Evolutionary conservation across 208 protist genomes (phyloP), one percentile per base, ranked within the genome.

Genomic region (Crithidia sp.): DNA sequence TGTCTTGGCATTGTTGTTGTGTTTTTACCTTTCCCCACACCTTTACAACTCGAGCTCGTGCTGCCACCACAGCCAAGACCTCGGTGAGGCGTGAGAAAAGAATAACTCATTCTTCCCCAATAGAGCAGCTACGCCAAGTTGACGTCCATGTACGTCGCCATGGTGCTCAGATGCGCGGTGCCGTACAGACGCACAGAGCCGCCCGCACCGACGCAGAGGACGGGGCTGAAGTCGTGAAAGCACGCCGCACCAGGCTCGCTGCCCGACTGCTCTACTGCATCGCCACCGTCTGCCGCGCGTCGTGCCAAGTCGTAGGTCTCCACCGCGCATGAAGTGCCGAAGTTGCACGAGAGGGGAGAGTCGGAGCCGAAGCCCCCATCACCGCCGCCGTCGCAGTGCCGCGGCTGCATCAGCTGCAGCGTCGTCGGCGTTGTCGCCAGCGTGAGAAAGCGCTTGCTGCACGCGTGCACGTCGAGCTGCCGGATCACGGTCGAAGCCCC

Each of bases 401-500:
- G 57, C 10, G 78, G 78, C 59, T 79, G 67, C 68, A 75, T 17
- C 13, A 80, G 53, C 61, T 81, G 67, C 67, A 90, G 67, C 37
- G 77, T 55, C 68, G 84, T 72, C n/a, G 81, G 53, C 16, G 84
- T 90, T 39, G 84, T 82, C 14, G 84, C 77, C 60, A 90, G 70
- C 3, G 88, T 88, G 44, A 84, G 78, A 17, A 93, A 71, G 2
- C 63, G 71, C 56, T 81, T 65, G 61, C 68, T 75, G 63, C 81
- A 85, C 16, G 77, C 67, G 62, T 93, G 88, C 43, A 88, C 77
- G 59, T 83, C 83, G 52, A 93, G 67, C 39, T 82, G 81, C 6
- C 74, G 77, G 10, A 76, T 69, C 58, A 62, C 69, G 44, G 43
- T 50, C 41, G 61, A 44, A 17, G 54, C 43, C 2, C 64, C 52